phyloP scores from a whole-genome alignment of 768 basidiomycete species.

The Boletus sp. region DNA sequence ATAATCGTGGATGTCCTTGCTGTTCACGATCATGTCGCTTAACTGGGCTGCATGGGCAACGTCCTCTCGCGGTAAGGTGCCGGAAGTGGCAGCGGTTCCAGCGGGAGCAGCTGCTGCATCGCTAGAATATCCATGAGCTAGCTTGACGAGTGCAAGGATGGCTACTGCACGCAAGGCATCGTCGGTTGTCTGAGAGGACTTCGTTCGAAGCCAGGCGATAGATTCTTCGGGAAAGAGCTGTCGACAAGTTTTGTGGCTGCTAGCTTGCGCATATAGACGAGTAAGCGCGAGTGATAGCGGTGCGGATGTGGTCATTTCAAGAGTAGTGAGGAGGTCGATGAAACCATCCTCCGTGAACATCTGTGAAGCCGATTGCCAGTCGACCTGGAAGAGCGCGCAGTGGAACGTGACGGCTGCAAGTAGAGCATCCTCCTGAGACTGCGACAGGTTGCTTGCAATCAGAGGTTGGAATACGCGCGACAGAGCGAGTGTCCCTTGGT shows the following conservation, averaged over 20 bases:
- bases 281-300: slow-evolving; percentile 60
- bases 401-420: slow-evolving; percentile 64
- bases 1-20: slow-evolving; percentile 38
- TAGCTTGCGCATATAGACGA: slow-evolving; percentile 72
- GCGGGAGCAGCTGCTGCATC: slow-evolving; percentile 36
- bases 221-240: slow-evolving; percentile 55
- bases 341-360: slow-evolving; percentile 67
- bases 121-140: slow-evolving; percentile 54
- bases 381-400: slow-evolving; percentile 82
- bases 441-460: slow-evolving; percentile 50
- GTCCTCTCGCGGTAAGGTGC: slow-evolving; percentile 30
- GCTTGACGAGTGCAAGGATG: slow-evolving; percentile 76
- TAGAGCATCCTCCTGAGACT: slow-evolving; percentile 51
- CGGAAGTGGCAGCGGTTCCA: slow-evolving; percentile 10
- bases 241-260: slow-evolving; percentile 72
- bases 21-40: slow-evolving; percentile 51
- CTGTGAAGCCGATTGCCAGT: slow-evolving; percentile 60
- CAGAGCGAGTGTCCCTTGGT: slow-evolving; percentile 50
- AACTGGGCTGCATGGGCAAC: slow-evolving; percentile 51
- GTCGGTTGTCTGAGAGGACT: slow-evolving; percentile 48
- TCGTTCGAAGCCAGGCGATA: slow-evolving; percentile 64
- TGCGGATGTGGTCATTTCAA: slow-evolving; percentile 58
- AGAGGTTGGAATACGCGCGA: slow-evolving; percentile 49
- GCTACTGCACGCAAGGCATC: slow-evolving; percentile 55
- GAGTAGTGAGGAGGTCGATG: slow-evolving; percentile 57